Evolutionary conservation across 352 stramenopile genomes (phyloP).

Genomic region (Phytophthora podocarpi): DNA sequence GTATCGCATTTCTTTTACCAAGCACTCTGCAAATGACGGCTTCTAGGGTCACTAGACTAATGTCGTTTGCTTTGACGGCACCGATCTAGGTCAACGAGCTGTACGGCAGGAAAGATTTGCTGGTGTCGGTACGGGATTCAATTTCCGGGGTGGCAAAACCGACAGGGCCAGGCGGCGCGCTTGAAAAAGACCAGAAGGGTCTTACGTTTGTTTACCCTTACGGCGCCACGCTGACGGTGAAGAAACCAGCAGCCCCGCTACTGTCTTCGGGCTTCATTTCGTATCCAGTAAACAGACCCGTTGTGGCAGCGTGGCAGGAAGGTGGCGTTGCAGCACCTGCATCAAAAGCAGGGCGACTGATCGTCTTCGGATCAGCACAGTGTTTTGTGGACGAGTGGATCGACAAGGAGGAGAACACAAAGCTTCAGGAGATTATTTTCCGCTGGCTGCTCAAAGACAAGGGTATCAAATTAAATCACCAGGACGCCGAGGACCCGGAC

Average conservation of each 20-base stretch:
- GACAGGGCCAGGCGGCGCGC: conserved; percentile 41
- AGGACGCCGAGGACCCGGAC: conserved; percentile 84
- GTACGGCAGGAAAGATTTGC: conserved; percentile 67
- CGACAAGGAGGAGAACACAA: conserved; percentile 95
- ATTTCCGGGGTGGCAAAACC: conserved; percentile 15
- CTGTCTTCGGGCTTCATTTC: conserved; percentile 94
- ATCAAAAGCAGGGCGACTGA: conserved; percentile 63
- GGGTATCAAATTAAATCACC: conserved; percentile 62
- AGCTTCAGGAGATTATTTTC: conserved; percentile 93
- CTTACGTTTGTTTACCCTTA: conserved; percentile 97
- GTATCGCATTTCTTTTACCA: conserved; percentile 36
- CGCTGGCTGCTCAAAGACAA: conserved; percentile 93
- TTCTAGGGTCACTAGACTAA: not conserved
- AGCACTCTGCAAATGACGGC: no score
- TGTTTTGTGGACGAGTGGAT: conserved; percentile 96
- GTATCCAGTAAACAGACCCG: conserved; percentile 95
- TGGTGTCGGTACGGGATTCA: conserved; percentile 30
- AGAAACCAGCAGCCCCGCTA: conserved; percentile 85
- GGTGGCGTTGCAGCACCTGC: conserved; percentile 63
- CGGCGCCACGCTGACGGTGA: conserved; percentile 93
- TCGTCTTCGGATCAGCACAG: conserved; percentile 92
- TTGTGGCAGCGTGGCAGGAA: conserved; percentile 91
- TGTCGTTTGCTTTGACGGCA: not conserved
- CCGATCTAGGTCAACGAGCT: conserved; percentile 58
- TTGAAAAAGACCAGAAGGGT: conserved; percentile 86